phyloP scores from a whole-genome alignment of 306 rosid species.

The Lathyrus sativus region DNA sequence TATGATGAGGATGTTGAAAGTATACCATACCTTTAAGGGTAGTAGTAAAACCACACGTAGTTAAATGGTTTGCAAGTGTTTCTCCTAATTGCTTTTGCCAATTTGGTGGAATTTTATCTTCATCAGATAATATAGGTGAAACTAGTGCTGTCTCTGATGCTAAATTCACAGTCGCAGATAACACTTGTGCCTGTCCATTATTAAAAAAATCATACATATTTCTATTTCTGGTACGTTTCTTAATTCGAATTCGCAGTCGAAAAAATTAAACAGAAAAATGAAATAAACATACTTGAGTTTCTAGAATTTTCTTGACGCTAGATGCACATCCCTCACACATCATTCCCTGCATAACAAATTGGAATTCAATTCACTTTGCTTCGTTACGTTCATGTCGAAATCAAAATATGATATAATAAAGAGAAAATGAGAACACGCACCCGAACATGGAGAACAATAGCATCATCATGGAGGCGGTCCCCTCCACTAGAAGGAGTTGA shows the following conservation, averaged over 20 bases:
- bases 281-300: conserved; percentile 51
- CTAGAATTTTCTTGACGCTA: conserved; percentile 73
- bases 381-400: neutral
- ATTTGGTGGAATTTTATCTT: conserved; percentile 55
- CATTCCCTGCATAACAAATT: conserved; percentile 51
- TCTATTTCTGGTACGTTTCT: no score
- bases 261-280: no score
- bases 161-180: conserved; percentile 84
- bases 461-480: neutral
- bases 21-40: conserved; percentile 60
- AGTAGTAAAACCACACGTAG: conserved; percentile 78
- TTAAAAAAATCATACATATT: no score
- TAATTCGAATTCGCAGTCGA: no score
- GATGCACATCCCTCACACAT: conserved; percentile 81
- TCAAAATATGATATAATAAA: neutral
- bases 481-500: neutral
- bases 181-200: conserved; percentile 74
- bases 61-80: conserved; percentile 83
- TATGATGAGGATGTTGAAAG: conserved; percentile 4
- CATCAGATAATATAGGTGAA: conserved; percentile 60
- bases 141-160: conserved; percentile 74
- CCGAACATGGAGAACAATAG: conserved; percentile 40
- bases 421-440: neutral
- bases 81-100: conserved; percentile 72
- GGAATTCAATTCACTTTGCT: neutral